Evolutionary conservation across 164 flowering plant species (phyloP), one percentile per base, ranked within the genome.

Genomic region (Vitis riparia): DNA sequence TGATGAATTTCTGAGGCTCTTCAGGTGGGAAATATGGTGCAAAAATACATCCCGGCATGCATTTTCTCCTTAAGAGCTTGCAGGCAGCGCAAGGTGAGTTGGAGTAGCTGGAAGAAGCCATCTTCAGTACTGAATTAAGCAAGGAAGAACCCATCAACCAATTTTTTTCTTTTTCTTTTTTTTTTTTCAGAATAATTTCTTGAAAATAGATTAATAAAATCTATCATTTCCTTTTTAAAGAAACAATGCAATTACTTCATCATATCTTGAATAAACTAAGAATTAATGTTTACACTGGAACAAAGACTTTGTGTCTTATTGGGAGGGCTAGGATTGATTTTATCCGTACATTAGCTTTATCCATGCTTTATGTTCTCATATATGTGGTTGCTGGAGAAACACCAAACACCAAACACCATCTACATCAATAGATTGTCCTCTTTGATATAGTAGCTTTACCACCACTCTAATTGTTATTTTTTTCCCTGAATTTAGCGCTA

Each of bases 11-110:
- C 49, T 85, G 87, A 0, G 94, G 92, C 79, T 90, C 91, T 69
- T 90, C 92, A 0, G 94, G 89, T 11, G 92, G 91, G 67, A 90
- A 90, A 65, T 90, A 90, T 1, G 95, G 92, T 16, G 92, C 85
- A 62, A 90, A 90, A 2, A 86, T 75, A 82, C 95, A 90, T 5
- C 78, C 88, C 0, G 84, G 83, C 73, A 82, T 47, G 82, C 95
- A 90, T 70, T 86, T 90, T 72, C 91, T 72, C 69, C 95, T 72
- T 49, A 90, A 60, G 79, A 86, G 87, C 70, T 90, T 90, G 89
- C 95, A 90, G 65, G 92, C 95, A 8, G 95, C 95, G 68, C 95
- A 90, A 1, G 95, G 92, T 10, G 95, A 79, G 71, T 83, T 81
- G 17, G 90, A 76, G 23, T 77, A 82, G 75, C 82, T 79, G 9